These are phyloP conservation scores for Myriosclerotinia curreyana DNA, from an alignment of 2,329 filamentous ascomycete genomes.

Conservation along the genomic window DNA sequence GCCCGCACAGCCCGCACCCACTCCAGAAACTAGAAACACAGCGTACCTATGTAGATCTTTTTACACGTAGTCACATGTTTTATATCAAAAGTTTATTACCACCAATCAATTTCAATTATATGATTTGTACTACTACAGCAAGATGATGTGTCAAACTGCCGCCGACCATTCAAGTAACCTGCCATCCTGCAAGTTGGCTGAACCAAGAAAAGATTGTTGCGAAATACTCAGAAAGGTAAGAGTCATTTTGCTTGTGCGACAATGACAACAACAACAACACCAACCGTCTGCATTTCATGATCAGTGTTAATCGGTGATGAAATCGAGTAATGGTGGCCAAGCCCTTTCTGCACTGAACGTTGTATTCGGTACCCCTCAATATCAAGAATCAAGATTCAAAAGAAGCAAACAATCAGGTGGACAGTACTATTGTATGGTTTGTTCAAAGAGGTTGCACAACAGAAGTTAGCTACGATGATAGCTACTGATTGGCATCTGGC, in stretches of 20 bases:
- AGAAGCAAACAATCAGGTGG: no score
- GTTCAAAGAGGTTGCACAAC: no score
- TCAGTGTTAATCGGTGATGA: not conserved
- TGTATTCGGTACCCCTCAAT: not conserved
- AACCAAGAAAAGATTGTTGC: not conserved
- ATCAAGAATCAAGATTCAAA: no score
- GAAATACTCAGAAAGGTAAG: slow-evolving; percentile 5
- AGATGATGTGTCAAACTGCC: not conserved
- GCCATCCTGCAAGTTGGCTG: not conserved
- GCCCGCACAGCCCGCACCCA: no score
- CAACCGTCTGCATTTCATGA: not conserved
- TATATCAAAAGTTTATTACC: not conserved
- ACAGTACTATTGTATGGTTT: no score
- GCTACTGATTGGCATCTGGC: no score
- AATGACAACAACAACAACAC: no score
- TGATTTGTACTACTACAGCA: not conserved
- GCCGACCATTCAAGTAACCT: not conserved
- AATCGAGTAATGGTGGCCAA: not conserved
- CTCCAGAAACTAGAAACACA: not conserved
- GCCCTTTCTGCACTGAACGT: not conserved
- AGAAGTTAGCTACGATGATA: no score
- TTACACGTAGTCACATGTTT: slow-evolving; percentile 8
- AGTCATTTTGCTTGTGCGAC: not conserved
- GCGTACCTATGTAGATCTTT: slow-evolving; percentile 3
- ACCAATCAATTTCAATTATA: not conserved